phyloP scores from a whole-genome alignment of 108 stramenopile genomes.

The Nitzschia sp. region DNA sequence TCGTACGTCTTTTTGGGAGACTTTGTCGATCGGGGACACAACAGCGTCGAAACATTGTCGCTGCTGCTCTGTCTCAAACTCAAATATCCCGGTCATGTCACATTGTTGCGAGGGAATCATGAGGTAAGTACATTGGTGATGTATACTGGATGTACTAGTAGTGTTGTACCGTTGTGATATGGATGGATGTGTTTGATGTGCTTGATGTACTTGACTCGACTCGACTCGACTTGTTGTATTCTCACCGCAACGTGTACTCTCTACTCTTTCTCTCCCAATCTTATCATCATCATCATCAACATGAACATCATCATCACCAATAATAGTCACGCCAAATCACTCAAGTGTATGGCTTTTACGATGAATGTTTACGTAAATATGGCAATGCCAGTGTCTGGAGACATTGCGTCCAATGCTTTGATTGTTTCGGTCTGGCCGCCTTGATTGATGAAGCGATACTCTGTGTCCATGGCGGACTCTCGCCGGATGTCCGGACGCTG shows the following conservation, averaged over 20 bases:
- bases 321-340: slow-evolving; percentile 91
- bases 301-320: too few species aligned
- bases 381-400: slow-evolving; percentile 98
- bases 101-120: slow-evolving; percentile 93
- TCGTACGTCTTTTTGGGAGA: slow-evolving; percentile 93
- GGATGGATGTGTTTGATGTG: too few species aligned
- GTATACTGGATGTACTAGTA: slow-evolving; percentile 1
- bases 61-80: slow-evolving; percentile 86
- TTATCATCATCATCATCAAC: too few species aligned
- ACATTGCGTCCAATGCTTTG: slow-evolving; percentile 87
- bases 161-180: not conserved
- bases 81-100: slow-evolving; percentile 84
- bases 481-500: slow-evolving; percentile 91
- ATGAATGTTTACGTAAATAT: slow-evolving; percentile 98
- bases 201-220: too few species aligned
- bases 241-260: not conserved
- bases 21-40: slow-evolving; percentile 95
- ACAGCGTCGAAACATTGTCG: slow-evolving; percentile 86
- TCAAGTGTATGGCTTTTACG: slow-evolving; percentile 97
- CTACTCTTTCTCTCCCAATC: not conserved
- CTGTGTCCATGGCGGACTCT: slow-evolving; percentile 96
- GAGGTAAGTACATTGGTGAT: slow-evolving; percentile 47
- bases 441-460: slow-evolving; percentile 92
- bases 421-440: slow-evolving; percentile 97
- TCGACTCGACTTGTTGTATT: too few species aligned